Conservation (phyloP, 768 basidiomycete species). For the Nidularia pulvinata region DNA sequence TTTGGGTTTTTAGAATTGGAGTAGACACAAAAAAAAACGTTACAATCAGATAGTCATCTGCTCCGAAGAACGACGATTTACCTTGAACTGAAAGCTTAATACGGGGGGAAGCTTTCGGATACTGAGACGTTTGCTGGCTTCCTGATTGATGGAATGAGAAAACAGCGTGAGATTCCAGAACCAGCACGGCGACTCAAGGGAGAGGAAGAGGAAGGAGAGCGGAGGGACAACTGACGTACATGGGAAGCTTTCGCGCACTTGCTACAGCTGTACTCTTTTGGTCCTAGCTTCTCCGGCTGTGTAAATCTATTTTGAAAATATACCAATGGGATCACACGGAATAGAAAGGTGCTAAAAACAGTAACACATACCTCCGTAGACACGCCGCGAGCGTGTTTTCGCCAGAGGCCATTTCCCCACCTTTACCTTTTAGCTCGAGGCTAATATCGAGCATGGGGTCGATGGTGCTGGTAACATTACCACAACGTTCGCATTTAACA, state of each 20-base stretch:
- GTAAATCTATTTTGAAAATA: constrained; percentile 59
- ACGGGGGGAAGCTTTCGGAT: constrained; percentile 88
- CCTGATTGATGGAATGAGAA: constrained; percentile 31
- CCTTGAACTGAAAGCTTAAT: constrained; percentile 95
- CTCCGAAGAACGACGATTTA: constrained; percentile 15
- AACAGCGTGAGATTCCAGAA: neutral
- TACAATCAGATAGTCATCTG: too few species aligned
- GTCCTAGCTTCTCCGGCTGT: constrained; percentile 78
- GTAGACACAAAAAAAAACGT: neutral
- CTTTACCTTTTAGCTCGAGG: constrained; percentile 69
- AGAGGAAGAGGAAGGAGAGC: too few species aligned
- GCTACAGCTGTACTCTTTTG: constrained; percentile 82
- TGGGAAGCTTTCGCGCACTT: constrained; percentile 76
- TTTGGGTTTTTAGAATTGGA: neutral
- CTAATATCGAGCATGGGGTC: constrained; percentile 94
- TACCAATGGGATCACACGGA: constrained; percentile 3
- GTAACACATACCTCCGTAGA: constrained; percentile 57
- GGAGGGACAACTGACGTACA: constrained; percentile 29
- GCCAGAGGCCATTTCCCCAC: constrained; percentile 34
- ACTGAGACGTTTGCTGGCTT: constrained; percentile 84
- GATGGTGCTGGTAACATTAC: constrained; percentile 71
- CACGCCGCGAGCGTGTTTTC: constrained; percentile 76
- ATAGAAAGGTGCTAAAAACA: constrained; percentile 5
- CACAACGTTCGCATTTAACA: constrained; percentile 86
- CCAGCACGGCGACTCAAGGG: neutral